Conservation (phyloP, 805 yeast species). For the Suhomyces faveliae region DNA sequence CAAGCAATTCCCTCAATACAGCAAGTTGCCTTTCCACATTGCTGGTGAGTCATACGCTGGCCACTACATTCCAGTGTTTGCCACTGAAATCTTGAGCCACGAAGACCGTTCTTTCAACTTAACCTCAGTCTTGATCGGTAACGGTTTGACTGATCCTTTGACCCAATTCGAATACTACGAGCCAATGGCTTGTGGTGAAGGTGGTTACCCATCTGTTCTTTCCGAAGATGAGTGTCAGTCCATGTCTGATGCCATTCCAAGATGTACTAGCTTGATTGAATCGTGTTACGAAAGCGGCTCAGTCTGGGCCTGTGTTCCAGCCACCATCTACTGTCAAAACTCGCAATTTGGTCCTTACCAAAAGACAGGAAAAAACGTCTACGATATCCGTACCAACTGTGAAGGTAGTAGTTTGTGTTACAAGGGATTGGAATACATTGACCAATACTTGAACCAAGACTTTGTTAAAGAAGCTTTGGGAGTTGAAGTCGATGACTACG, state of each 20-base stretch:
- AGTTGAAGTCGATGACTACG: conserved; percentile 78
- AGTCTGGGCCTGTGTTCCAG: conserved; percentile 87
- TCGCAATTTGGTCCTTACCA: conserved; percentile 59
- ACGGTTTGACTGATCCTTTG: conserved; percentile 86
- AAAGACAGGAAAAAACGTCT: conserved; percentile 83
- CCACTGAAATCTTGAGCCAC: conserved; percentile 72
- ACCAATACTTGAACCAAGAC: conserved; percentile 71
- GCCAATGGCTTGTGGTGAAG: conserved; percentile 93
- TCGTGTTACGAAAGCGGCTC: conserved; percentile 74
- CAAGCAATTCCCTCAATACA: conserved; percentile 75
- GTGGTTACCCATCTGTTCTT: conserved; percentile 78
- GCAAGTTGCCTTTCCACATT: conserved; percentile 67
- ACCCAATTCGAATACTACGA: conserved; percentile 75
- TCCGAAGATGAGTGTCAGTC: conserved; percentile 64
- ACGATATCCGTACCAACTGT: conserved; percentile 82
- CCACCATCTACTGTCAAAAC: conserved; percentile 84
- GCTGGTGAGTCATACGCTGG: conserved; percentile 96
- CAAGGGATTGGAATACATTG: conserved; percentile 71
- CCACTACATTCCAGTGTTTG: conserved; percentile 89
- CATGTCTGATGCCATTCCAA: conserved; percentile 61
- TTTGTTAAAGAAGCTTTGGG: conserved; percentile 82
- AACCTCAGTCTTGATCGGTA: conserved; percentile 83
- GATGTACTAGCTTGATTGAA: conserved; percentile 74
- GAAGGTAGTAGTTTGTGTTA: conserved; percentile 72
- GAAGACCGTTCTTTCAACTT: conserved; percentile 55